Conservation (phyloP, 805 yeast species). For the Debaryomyces prosopidis region DNA sequence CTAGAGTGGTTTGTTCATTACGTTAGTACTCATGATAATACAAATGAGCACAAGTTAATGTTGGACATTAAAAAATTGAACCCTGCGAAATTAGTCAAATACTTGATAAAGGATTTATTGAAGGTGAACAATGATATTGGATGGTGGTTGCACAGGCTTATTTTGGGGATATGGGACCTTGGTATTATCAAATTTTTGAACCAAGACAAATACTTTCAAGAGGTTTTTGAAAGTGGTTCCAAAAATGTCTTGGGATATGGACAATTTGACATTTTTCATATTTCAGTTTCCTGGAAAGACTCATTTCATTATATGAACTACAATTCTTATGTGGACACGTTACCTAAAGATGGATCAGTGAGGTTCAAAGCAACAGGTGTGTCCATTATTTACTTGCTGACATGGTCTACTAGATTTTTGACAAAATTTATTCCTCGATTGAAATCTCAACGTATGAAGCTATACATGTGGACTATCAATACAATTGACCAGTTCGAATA, state of each 20-base stretch:
- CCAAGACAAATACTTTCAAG: constrained; percentile 37
- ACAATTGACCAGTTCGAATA: constrained; percentile 34
- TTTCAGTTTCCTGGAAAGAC: constrained; percentile 34
- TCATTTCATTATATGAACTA: constrained; percentile 34
- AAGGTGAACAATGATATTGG: constrained; percentile 26
- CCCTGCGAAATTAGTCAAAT: constrained; percentile 32
- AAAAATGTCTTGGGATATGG: constrained; percentile 16
- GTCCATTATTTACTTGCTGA: constrained; percentile 35
- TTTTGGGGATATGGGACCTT: constrained; percentile 44
- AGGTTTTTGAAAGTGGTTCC: constrained; percentile 14
- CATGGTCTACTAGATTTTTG: constrained; percentile 38
- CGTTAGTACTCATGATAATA: constrained; percentile 12
- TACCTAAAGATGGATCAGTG: constrained; percentile 14
- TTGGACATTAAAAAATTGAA: constrained; percentile 42
- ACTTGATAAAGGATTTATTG: constrained; percentile 29
- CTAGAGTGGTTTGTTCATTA: constrained; percentile 32
- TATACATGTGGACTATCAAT: constrained; percentile 44
- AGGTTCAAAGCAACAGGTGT: constrained; percentile 35
- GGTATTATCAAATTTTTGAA: constrained; percentile 37
- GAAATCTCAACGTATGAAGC: constrained; percentile 28
- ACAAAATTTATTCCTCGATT: constrained; percentile 37
- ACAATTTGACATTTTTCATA: constrained; percentile 37
- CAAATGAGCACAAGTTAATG: constrained; percentile 28
- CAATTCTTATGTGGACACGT: constrained; percentile 32
- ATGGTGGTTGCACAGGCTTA: constrained; percentile 40